phyloP scores from a whole-genome alignment of 2,329 filamentous ascomycete species.

The Penicillium sclerotiorum region DNA sequence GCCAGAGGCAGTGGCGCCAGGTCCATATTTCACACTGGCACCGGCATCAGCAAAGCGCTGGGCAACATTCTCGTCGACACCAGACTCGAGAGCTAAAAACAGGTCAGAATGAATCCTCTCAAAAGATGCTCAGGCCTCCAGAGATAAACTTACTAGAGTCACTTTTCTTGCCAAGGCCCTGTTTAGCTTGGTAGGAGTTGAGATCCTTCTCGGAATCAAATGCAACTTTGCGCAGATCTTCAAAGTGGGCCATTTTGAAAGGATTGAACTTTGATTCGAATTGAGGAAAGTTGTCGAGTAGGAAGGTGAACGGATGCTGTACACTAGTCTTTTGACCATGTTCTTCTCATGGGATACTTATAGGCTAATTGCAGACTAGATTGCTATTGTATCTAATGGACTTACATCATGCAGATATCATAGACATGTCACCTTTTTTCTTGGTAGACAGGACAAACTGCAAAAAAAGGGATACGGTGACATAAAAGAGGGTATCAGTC shows the following conservation, averaged over 20 bases:
- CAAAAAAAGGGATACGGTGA: no score
- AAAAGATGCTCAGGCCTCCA: no score
- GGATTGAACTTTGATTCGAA: no score
- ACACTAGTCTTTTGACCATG: no score
- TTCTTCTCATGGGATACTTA: no score
- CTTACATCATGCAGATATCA: conserved; percentile 1
- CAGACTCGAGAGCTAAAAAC: conserved; percentile 41
- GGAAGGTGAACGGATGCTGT: no score
- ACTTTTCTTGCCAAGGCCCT: conserved; percentile 41
- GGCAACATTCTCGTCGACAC: conserved; percentile 43
- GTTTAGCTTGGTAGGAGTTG: conserved; percentile 44
- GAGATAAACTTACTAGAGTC: conserved; percentile 38
- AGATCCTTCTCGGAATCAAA: conserved; percentile 43
- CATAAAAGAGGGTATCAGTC: no score
- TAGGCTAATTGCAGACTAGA: no score
- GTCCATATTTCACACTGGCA: conserved; percentile 40
- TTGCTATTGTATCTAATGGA: no score
- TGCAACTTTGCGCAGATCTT: conserved; percentile 31
- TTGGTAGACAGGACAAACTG: no score
- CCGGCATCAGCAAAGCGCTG: conserved; percentile 39
- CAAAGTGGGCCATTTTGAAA: conserved; percentile 12
- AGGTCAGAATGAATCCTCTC: conserved; percentile 1
- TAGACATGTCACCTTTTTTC: background rate
- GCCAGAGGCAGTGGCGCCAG: conserved; percentile 35
- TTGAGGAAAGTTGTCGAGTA: background rate